A percentile compares a stretch with the other conserved stretches of the same genome.
These are phyloP conservation scores for Monoraphidium neglectum DNA, from an alignment of 139 green algal genomes.

Conservation along the genomic window DNA sequence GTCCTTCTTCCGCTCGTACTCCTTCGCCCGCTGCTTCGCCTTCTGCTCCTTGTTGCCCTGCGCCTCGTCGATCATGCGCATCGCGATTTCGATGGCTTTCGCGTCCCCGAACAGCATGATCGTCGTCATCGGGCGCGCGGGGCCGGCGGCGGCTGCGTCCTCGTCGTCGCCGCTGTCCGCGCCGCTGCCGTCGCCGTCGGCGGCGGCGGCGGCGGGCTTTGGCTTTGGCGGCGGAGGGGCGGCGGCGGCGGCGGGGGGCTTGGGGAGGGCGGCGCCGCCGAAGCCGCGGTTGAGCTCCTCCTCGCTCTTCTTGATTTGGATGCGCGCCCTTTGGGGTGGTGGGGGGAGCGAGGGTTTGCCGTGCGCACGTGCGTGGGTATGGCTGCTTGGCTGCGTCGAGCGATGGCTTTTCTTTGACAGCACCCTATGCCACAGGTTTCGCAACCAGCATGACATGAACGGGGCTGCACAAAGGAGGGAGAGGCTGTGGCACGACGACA, in stretches of 20 bases:
- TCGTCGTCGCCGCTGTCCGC: neutral
- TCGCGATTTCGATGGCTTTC: slow-evolving; percentile 62
- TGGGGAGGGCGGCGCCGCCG: slow-evolving; percentile 48
- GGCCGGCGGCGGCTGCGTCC: neutral
- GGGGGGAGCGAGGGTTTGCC: neutral
- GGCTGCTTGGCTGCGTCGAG: too few relatives aligned
- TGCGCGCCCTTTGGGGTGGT: neutral
- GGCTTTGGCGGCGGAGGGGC: too few relatives aligned
- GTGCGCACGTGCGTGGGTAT: too few relatives aligned
- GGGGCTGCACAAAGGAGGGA: too few relatives aligned
- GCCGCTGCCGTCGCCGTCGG: too few relatives aligned
- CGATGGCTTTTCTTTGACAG: too few relatives aligned
- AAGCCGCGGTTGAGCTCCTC: slow-evolving; percentile 72
- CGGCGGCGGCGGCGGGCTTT: too few relatives aligned
- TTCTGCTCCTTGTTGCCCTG: slow-evolving; percentile 85
- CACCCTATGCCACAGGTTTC: too few relatives aligned
- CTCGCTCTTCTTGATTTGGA: slow-evolving; percentile 78
- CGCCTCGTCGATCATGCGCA: slow-evolving; percentile 75
- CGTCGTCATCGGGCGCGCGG: slow-evolving; percentile 44
- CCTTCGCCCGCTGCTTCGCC: slow-evolving; percentile 79
- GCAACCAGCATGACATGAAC: too few relatives aligned
- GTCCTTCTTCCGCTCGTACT: slow-evolving; percentile 75
- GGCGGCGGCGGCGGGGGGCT: neutral
- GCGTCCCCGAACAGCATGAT: slow-evolving; percentile 80
- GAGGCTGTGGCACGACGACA: too few relatives aligned